A percentile compares a stretch with the other conserved stretches of the same genome.
Conservation (phyloP, 164 flowering plant genomes). For the Dillenia turbinata region DNA sequence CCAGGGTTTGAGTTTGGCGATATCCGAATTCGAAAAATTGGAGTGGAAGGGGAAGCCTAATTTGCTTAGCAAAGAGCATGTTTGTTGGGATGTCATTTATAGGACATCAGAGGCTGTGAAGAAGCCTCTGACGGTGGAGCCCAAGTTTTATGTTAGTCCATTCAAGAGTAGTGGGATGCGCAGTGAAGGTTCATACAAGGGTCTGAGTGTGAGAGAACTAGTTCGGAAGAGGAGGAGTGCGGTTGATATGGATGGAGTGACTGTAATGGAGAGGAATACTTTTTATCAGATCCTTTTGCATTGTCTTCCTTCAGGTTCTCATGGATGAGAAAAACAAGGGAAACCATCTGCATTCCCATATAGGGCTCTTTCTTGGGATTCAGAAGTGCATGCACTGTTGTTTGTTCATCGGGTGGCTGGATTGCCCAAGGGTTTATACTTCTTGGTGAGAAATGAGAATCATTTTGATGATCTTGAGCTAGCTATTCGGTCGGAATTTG, state of each 20-base stretch:
- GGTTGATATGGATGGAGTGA: conserved; percentile 88
- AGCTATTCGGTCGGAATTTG: conserved; percentile 51
- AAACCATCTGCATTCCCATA: conserved; percentile 65
- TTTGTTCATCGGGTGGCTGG: conserved; percentile 83
- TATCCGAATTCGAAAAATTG: conserved; percentile 37
- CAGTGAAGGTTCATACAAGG: conserved; percentile 54
- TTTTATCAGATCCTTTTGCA: conserved; percentile 88
- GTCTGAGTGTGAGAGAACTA: conserved; percentile 50
- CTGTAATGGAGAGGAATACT: conserved; percentile 51
- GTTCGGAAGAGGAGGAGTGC: conserved; percentile 93
- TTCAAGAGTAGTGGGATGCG: conserved; percentile 37
- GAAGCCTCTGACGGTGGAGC: conserved; percentile 46
- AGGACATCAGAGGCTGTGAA: conserved; percentile 71
- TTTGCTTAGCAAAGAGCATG: conserved; percentile 77
- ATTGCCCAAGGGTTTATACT: conserved; percentile 78
- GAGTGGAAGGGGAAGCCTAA: conserved; percentile 84
- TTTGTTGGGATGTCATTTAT: conserved; percentile 86
- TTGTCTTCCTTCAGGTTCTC: conserved; percentile 77
- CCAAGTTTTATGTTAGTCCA: conserved; percentile 23
- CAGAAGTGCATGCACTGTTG: conserved; percentile 72
- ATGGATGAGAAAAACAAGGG: conserved; percentile 47
- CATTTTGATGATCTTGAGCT: conserved; percentile 64
- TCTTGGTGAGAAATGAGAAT: conserved; percentile 83
- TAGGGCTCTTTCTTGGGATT: conserved; percentile 82
- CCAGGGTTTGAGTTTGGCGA: conserved; percentile 36